These are phyloP conservation scores for Leucogyrophana mollusca DNA, from an alignment of 768 basidiomycete genomes.

Conservation along the genomic window DNA sequence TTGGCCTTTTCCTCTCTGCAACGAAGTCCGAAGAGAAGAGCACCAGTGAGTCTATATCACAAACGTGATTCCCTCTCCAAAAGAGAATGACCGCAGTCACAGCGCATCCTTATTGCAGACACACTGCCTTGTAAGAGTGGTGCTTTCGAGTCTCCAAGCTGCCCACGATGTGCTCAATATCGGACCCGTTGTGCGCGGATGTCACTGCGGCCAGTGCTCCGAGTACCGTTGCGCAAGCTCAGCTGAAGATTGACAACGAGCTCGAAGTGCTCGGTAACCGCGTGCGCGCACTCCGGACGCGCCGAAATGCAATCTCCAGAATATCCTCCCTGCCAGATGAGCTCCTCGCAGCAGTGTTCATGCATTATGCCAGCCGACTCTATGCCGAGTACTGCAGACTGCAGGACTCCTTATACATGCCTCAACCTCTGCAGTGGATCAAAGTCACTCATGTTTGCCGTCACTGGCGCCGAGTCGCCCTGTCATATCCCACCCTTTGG, in stretches of 20 bases:
- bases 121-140: too few relatives aligned
- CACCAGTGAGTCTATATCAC: too few relatives aligned
- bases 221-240: neutral
- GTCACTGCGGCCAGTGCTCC: neutral
- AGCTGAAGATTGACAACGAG: conserved; percentile 16
- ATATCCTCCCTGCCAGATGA: conserved; percentile 21
- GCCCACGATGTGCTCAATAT: neutral
- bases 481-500: neutral
- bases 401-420: too few relatives aligned
- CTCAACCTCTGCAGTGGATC: conserved; percentile 17
- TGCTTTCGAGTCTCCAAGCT: too few relatives aligned
- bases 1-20: too few relatives aligned
- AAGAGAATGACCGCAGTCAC: too few relatives aligned
- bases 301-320: conserved; percentile 14
- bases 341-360: conserved; percentile 21
- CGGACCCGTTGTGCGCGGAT: neutral
- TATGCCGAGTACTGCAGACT: neutral
- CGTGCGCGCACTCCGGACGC: conserved; percentile 15
- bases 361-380: conserved; percentile 7
- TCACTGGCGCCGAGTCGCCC: neutral
- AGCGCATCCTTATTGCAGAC: too few relatives aligned
- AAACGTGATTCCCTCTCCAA: too few relatives aligned
- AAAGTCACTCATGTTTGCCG: conserved; percentile 1
- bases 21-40: too few relatives aligned
- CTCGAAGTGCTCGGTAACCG: conserved; percentile 10